phyloP scores from a whole-genome alignment of 228 moss, liverwort and hornwort species.

The Sphagnum magellanicum region DNA sequence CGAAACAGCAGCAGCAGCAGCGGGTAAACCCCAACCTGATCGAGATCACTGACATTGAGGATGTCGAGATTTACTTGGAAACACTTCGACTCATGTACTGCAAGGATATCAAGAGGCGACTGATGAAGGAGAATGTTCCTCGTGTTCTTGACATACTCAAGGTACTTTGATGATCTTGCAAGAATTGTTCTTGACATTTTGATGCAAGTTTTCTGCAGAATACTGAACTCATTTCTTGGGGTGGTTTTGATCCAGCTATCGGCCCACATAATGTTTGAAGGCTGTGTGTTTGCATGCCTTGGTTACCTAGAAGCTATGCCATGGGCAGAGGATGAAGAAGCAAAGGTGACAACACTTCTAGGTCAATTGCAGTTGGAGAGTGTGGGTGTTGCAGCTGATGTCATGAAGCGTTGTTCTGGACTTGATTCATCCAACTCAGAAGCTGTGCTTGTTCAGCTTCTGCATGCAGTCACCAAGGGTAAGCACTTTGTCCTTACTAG shows the following conservation, averaged over 20 bases:
- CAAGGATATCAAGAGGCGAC: conserved; percentile 61
- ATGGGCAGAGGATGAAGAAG: conserved; percentile 86
- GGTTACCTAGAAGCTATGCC: conserved; percentile 83
- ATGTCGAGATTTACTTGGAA: conserved; percentile 75
- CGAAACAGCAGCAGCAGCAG: conserved; percentile 35
- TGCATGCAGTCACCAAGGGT: conserved; percentile 76
- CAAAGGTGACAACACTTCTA: conserved; percentile 65
- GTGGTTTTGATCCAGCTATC: conserved; percentile 37
- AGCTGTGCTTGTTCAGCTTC: conserved; percentile 66
- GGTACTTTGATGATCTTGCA: conserved; percentile 16
- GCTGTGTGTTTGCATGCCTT: conserved; percentile 65
- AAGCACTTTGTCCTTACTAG: neutral
- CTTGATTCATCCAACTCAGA: conserved; percentile 50
- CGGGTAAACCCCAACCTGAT: conserved; percentile 50
- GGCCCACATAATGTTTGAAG: conserved; percentile 84
- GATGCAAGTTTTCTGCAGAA: no score
- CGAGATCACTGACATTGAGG: conserved; percentile 78
- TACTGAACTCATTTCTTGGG: neutral
- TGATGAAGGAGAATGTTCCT: conserved; percentile 72
- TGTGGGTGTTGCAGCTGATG: conserved; percentile 64
- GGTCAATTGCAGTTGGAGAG: conserved; percentile 73
- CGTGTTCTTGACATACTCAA: conserved; percentile 74
- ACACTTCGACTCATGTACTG: conserved; percentile 88
- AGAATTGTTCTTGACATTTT: no score
- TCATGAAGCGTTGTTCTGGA: conserved; percentile 63